Conservation (phyloP, 2,329 filamentous ascomycete genomes). For the Neocatenulostroma microsporum region DNA sequence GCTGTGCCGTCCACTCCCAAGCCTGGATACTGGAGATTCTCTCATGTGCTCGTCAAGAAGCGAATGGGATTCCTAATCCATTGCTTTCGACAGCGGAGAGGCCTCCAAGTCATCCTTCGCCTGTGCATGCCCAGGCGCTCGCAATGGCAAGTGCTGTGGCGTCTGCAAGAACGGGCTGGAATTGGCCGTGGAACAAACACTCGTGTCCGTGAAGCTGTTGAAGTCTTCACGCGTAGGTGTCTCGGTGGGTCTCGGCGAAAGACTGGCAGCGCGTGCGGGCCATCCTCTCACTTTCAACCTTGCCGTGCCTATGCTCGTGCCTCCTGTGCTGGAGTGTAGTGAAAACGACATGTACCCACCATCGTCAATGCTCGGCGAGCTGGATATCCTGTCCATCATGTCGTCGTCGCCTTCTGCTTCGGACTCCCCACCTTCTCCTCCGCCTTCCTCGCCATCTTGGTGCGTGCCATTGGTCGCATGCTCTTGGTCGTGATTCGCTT, state of each 20-base stretch:
- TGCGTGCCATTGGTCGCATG: slow-evolving; percentile 32
- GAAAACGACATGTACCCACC: slow-evolving; percentile 65
- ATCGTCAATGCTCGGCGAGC: slow-evolving; percentile 97
- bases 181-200: slow-evolving; percentile 8
- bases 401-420: slow-evolving; percentile 74
- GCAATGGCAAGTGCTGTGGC: slow-evolving; percentile 32
- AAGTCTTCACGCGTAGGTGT: slow-evolving; percentile 24
- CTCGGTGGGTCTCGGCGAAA: slow-evolving; percentile 25
- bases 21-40: slow-evolving; percentile 6
- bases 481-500: slow-evolving; percentile 45
- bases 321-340: slow-evolving; percentile 6
- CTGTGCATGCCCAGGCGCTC: slow-evolving; percentile 11
- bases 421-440: slow-evolving; percentile 58
- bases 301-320: slow-evolving; percentile 6
- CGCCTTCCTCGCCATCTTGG: slow-evolving; percentile 41
- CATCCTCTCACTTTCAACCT: slow-evolving; percentile 23
- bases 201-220: slow-evolving; percentile 27
- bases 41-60: slow-evolving; percentile 11
- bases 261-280: slow-evolving; percentile 37
- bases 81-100: slow-evolving; percentile 14
- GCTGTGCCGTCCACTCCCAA: slow-evolving; percentile 4
- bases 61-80: slow-evolving; percentile 12
- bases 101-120: slow-evolving; percentile 19
- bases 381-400: slow-evolving; percentile 98
- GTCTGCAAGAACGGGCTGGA: slow-evolving; percentile 40